Conservation (phyloP, 768 basidiomycete genomes). For the Psilocybe azurescens region DNA sequence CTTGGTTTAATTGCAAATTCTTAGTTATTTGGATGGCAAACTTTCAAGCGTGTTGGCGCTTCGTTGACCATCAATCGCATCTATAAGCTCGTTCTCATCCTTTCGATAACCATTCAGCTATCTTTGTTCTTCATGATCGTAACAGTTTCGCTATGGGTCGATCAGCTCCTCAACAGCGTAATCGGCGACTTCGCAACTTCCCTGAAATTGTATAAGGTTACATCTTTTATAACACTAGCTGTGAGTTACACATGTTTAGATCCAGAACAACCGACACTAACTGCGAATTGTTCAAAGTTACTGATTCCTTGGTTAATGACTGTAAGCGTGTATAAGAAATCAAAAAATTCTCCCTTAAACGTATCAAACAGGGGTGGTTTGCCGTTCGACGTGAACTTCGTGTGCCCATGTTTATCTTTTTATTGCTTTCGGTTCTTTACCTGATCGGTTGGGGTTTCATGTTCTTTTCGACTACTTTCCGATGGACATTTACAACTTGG, state of each 20-base stretch:
- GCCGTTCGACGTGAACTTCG: conserved; percentile 71
- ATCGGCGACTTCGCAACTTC: conserved; percentile 58
- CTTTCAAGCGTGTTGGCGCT: conserved; percentile 86
- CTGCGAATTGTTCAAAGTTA: conserved; percentile 41
- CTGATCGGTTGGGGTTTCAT: conserved; percentile 73
- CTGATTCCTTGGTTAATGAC: conserved; percentile 73
- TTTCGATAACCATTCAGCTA: conserved; percentile 79
- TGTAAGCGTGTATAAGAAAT: conserved; percentile 37
- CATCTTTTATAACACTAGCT: conserved; percentile 59
- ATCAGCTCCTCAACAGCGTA: conserved; percentile 71
- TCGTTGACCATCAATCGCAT: conserved; percentile 73
- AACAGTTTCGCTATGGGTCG: conserved; percentile 77
- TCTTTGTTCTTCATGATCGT: conserved; percentile 77
- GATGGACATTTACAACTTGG: conserved; percentile 80
- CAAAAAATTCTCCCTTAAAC: neutral
- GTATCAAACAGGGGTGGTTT: conserved; percentile 67
- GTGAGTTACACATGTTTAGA: conserved; percentile 47
- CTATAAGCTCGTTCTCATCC: conserved; percentile 72
- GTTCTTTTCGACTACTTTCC: conserved; percentile 76
- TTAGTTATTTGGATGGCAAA: conserved; percentile 84
- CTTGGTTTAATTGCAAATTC: neutral
- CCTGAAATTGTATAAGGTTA: conserved; percentile 54
- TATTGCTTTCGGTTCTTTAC: conserved; percentile 63
- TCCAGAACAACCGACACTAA: neutral
- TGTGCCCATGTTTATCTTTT: conserved; percentile 64